These are phyloP conservation scores for Quercus wislizeni DNA, from an alignment of 306 rosid species.

Conservation along the genomic window DNA sequence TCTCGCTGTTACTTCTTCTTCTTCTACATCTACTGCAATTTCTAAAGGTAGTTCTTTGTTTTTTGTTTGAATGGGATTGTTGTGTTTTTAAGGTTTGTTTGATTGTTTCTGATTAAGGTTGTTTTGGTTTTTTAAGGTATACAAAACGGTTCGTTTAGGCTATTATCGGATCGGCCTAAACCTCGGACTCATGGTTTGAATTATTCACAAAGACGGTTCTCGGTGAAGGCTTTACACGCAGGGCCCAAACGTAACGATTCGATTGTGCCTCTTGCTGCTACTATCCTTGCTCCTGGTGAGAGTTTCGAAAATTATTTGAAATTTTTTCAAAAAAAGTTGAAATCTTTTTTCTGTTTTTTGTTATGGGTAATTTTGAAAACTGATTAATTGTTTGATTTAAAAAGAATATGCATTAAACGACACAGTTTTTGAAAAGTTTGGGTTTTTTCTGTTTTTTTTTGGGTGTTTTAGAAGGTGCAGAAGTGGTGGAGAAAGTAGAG, in stretches of 20 bases:
- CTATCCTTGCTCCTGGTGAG: constrained; percentile 46
- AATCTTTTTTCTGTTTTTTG: no score
- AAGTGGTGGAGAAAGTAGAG: constrained; percentile 52
- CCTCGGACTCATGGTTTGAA: constrained; percentile 21
- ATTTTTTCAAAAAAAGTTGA: no score
- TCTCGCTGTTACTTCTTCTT: constrained; percentile 49
- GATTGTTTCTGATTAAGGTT: not conserved
- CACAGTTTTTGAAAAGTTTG: not conserved
- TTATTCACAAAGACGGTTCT: constrained; percentile 35
- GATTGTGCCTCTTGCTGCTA: constrained; percentile 46
- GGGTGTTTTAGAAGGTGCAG: constrained; percentile 37
- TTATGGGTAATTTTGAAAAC: no score
- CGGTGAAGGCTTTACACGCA: constrained; percentile 42
- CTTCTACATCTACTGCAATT: constrained; percentile 42
- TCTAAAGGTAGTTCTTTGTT: constrained; percentile 49
- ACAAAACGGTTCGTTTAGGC: constrained; percentile 39
- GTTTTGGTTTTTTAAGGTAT: constrained; percentile 40
- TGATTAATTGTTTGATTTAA: no score
- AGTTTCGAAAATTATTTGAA: no score
- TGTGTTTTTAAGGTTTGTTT: not conserved
- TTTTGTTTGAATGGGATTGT: not conserved
- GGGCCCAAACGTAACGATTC: constrained; percentile 49
- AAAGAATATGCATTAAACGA: no score
- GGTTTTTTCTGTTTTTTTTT: not conserved
- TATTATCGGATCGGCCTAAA: constrained; percentile 20